Conservation (phyloP, 2,329 filamentous ascomycete genomes). For the Drechmeria coniospora region DNA sequence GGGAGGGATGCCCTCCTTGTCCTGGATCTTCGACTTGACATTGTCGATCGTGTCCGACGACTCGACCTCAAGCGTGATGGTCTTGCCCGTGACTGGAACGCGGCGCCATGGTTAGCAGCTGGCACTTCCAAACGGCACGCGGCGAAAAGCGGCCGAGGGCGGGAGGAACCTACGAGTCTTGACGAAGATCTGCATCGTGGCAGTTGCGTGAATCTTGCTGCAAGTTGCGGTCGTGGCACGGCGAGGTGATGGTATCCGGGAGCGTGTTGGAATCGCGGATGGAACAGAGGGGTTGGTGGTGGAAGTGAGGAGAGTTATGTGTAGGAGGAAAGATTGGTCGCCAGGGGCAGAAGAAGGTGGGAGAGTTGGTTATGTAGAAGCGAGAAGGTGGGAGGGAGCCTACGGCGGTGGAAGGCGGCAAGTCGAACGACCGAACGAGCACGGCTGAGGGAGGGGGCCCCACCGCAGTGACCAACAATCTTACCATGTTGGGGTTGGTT, state of each 20-base stretch:
- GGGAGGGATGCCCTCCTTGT: constrained; percentile 94
- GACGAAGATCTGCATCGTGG: constrained; percentile 91
- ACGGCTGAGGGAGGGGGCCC: constrained; percentile 8
- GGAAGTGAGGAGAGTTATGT: constrained; percentile 6
- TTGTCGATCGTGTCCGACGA: constrained; percentile 91
- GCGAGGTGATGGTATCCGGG: constrained; percentile 2
- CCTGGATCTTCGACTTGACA: constrained; percentile 95
- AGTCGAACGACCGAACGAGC: no score
- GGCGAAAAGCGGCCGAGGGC: background rate
- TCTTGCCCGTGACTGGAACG: constrained; percentile 5
- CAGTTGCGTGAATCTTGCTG: constrained; percentile 14
- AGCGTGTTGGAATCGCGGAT: constrained; percentile 4
- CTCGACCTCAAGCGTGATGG: constrained; percentile 51
- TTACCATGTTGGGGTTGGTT: no score
- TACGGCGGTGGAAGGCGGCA: no score
- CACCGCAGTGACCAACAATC: constrained; percentile 14
- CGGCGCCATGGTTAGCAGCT: background rate
- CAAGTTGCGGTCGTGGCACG: no score
- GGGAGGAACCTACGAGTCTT: constrained; percentile 63
- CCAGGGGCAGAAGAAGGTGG: constrained; percentile 8
- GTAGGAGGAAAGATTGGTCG: constrained; percentile 4
- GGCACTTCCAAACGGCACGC: background rate
- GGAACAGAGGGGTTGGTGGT: no score
- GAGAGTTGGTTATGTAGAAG: no score
- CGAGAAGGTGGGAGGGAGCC: no score